Evolutionary conservation across 2,329 filamentous ascomycete genomes (phyloP).

Genomic region (Fusarium napiforme): DNA sequence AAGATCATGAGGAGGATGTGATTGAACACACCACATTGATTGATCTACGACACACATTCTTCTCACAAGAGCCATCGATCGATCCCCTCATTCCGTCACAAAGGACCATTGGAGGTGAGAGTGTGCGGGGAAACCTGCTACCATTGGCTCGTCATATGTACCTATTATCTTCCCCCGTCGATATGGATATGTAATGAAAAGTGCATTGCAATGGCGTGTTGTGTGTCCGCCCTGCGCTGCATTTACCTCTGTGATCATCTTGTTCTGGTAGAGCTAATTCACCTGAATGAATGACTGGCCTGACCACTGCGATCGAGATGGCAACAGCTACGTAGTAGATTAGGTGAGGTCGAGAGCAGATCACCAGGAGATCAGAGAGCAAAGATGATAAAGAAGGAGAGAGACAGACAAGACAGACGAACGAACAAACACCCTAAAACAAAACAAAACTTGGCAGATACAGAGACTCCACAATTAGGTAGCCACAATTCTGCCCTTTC

Average conservation of each 20-base stretch:
- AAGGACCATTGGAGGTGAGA: slow-evolving; percentile 29
- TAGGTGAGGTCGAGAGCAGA: neutral
- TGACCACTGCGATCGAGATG: neutral
- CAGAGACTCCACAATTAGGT: neutral
- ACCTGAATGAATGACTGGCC: neutral
- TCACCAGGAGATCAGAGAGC: neutral
- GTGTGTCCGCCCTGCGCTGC: neutral
- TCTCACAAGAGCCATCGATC: neutral
- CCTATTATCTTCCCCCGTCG: neutral
- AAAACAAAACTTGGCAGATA: neutral
- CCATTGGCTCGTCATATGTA: slow-evolving; percentile 13
- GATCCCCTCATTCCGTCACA: neutral
- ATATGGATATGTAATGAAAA: neutral
- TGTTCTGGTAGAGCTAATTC: neutral
- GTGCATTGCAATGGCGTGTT: neutral
- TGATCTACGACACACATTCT: neutral
- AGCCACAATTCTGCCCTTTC: slow-evolving; percentile 1
- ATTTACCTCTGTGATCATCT: neutral
- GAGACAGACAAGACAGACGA: neutral
- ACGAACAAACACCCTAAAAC: neutral
- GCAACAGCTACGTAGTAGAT: neutral
- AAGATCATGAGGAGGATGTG: neutral
- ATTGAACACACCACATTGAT: neutral
- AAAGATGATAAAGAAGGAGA: neutral
- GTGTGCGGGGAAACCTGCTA: slow-evolving; percentile 30